Conservation (phyloP, 257 asterid species). For the Ajuga chamaepitys region DNA sequence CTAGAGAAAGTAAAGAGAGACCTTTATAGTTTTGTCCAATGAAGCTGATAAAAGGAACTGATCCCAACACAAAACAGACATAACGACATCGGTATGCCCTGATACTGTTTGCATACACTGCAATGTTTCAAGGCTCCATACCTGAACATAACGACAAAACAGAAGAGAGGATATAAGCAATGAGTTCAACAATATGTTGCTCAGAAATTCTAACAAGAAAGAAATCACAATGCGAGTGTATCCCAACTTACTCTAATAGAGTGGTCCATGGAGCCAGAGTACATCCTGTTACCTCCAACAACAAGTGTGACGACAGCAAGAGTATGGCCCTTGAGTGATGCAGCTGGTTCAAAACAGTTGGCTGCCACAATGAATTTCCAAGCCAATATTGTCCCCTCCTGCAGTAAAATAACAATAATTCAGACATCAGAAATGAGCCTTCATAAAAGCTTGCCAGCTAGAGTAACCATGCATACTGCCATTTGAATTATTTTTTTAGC, state of each 20-base stretch:
- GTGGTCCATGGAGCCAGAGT: conserved; percentile 94
- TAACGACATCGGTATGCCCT: conserved; percentile 77
- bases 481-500: background rate
- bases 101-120: conserved; percentile 79
- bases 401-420: conserved; percentile 22
- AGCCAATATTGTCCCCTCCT: conserved; percentile 82
- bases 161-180: background rate
- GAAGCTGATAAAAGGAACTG: conserved; percentile 95
- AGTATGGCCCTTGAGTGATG: conserved; percentile 75
- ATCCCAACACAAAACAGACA: conserved; percentile 99
- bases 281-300: conserved; percentile 74
- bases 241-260: conserved; percentile 54
- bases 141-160: conserved; percentile 38
- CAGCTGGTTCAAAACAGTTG: conserved; percentile 83
- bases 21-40: conserved; percentile 86
- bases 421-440: background rate
- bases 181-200: background rate
- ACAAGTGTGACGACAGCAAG: conserved; percentile 86
- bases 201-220: background rate
- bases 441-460: background rate
- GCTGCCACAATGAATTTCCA: conserved; percentile 81
- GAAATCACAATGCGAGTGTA: conserved; percentile 2
- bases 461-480: background rate
- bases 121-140: conserved; percentile 89
- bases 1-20: conserved; percentile 19